Base-by-base conservation (phyloP, 2,329 filamentous ascomycete genomes). In the Escovopsis sp. region DNA sequence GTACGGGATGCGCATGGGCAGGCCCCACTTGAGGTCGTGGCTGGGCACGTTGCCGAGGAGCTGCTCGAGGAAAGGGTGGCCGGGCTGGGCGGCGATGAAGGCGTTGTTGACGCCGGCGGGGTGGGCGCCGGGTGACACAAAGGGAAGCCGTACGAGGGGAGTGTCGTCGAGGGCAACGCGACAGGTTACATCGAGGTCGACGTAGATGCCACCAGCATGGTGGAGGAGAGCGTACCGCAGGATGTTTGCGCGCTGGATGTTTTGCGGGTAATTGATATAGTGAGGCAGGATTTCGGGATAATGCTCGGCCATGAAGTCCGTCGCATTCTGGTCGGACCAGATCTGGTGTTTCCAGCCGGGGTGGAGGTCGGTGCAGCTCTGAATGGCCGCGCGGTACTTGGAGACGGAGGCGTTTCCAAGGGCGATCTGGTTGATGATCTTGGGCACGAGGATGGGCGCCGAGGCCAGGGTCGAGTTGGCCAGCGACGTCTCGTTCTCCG, bases 321-420 rank as follows among this genome's bases (percentile, higher is more conserved):
- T 51, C 7, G 48, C 51, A 15, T 51, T 53, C 32, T 44, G 47
- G 38, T 53, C 50, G 27, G 47, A 50, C 51, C 51, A 53, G 13
- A 53, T 40, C 38, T 42, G 44, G 34, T 50, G 46, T 33, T 48
- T 37, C 51, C 51, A 53, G 42, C 43, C 45, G 13, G 48, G 43
- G 30, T 53, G 51, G 7, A 53, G 39, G 8, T 35, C 33, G 15
- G 39, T 43, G 43, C 51, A 53, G 46, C 45, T 45, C 4, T 47
- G 20, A 20, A 51, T 48, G 35, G 50, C 48, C 14, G 35, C 39
- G 24, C 48, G 43, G 35, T 53, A 48, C 5, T 59, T 50, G 5
- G 60, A 48, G 48, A 71, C 68, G 29, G 55, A 55, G 2, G 66
- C 68, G 44, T 67, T 66, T 0, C 61, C 55, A 10, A 55, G 50